Conservation (phyloP, 2,329 filamentous ascomycete genomes). For the Oidium heveae region DNA sequence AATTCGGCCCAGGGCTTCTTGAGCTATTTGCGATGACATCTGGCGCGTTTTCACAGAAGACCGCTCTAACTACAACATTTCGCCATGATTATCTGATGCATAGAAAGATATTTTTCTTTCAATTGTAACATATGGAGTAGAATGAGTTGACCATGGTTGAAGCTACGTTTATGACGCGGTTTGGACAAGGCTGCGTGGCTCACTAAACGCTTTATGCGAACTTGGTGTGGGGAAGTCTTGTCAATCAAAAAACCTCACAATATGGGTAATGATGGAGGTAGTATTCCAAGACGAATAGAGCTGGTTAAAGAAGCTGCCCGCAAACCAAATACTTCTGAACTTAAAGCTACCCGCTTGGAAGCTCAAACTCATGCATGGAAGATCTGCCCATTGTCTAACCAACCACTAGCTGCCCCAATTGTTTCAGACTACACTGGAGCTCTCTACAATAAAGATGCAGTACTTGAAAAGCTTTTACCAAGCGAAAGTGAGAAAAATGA, state of each 20-base stretch:
- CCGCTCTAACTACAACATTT: no score
- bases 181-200: no score
- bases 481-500: conserved; percentile 28
- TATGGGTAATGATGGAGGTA: conserved; percentile 97
- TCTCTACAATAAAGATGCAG: conserved; percentile 84
- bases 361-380: conserved; percentile 70
- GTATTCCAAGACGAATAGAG: conserved; percentile 84
- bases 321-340: conserved; percentile 53
- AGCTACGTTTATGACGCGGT: no score
- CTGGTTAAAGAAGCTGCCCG: conserved; percentile 85
- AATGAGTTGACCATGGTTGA: no score
- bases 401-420: conserved; percentile 36
- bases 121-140: no score
- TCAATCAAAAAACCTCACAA: neutral
- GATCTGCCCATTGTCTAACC: conserved; percentile 65
- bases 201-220: no score
- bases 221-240: no score
- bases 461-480: conserved; percentile 43
- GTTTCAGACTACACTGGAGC: conserved; percentile 68
- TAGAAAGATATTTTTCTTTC: no score
- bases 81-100: no score
- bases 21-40: conserved; percentile 13
- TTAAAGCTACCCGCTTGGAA: conserved; percentile 73
- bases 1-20: conserved; percentile 12
- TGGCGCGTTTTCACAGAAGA: neutral